Evolutionary conservation across 1,284 basidiomycete genomes (phyloP).

Genomic region (Ceratobasidium theobromae): DNA sequence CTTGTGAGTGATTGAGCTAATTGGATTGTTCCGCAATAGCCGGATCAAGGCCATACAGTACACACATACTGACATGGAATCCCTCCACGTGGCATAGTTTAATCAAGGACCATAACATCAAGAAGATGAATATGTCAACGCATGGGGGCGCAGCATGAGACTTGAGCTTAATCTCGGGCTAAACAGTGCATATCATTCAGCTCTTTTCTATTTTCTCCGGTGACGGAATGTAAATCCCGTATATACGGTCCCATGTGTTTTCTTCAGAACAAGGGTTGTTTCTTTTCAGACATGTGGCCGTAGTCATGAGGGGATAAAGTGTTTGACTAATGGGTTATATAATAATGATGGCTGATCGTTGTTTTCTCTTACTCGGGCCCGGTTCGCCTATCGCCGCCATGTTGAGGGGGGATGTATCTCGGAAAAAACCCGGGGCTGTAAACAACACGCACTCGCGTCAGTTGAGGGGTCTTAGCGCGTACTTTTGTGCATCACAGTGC

Average conservation of each 20-base stretch:
- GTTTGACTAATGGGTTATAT: background rate
- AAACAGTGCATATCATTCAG: background rate
- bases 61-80: background rate
- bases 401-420: background rate
- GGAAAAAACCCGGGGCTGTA: background rate
- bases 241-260: background rate
- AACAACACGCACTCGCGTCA: too few species aligned
- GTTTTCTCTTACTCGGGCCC: background rate
- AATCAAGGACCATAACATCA: constrained; percentile 45
- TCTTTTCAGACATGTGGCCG: background rate
- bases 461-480: too few species aligned
- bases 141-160: constrained; percentile 34
- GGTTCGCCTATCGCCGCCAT: too few species aligned
- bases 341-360: background rate
- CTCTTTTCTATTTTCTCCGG: background rate
- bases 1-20: constrained; percentile 29
- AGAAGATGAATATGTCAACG: constrained; percentile 40
- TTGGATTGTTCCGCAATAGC: background rate
- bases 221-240: background rate
- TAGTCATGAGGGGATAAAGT: background rate
- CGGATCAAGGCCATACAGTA: background rate
- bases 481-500: too few species aligned
- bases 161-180: background rate
- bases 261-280: background rate
- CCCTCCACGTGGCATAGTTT: constrained; percentile 1